Percentiles rank a stretch among this genome's conserved stretches.
phyloP scores from a whole-genome alignment of 169 alveolate genomes.

The Cryptosporidium parvum region DNA sequence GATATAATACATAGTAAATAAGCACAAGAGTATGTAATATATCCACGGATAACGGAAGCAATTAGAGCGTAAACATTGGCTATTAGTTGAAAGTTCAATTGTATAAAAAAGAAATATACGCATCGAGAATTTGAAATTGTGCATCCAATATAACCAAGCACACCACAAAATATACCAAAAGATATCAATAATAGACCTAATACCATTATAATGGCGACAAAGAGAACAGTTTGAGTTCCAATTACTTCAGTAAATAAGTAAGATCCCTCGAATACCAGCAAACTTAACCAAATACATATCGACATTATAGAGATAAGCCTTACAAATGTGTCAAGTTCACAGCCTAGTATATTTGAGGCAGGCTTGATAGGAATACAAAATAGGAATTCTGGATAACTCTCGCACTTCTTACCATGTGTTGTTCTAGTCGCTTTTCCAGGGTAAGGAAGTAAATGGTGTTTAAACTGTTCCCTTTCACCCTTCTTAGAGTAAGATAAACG shows the following conservation, averaged over 20 bases:
- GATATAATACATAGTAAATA: slow-evolving; percentile 4
- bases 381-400: slow-evolving; percentile 45
- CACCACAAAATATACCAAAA: slow-evolving; percentile 64
- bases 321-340: slow-evolving; percentile 63
- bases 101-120: slow-evolving; percentile 37
- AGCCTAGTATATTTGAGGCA: slow-evolving; percentile 42
- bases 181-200: neutral
- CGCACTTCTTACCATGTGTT: slow-evolving; percentile 16
- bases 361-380: slow-evolving; percentile 68
- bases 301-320: slow-evolving; percentile 13
- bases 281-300: slow-evolving; percentile 34
- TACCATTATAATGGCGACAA: neutral
- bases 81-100: slow-evolving; percentile 29
- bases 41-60: slow-evolving; percentile 63
- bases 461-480: slow-evolving; percentile 51
- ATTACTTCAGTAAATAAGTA: slow-evolving; percentile 31
- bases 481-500: slow-evolving; percentile 47
- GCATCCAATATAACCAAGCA: slow-evolving; percentile 70
- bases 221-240: slow-evolving; percentile 10
- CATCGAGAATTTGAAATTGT: slow-evolving; percentile 53
- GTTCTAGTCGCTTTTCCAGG: slow-evolving; percentile 29
- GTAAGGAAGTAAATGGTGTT: slow-evolving; percentile 56
- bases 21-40: slow-evolving; percentile 18
- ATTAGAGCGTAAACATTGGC: slow-evolving; percentile 27
- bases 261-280: slow-evolving; percentile 23